Conservation (phyloP, 345 rosid species). For the Lumnitzera racemosa region DNA sequence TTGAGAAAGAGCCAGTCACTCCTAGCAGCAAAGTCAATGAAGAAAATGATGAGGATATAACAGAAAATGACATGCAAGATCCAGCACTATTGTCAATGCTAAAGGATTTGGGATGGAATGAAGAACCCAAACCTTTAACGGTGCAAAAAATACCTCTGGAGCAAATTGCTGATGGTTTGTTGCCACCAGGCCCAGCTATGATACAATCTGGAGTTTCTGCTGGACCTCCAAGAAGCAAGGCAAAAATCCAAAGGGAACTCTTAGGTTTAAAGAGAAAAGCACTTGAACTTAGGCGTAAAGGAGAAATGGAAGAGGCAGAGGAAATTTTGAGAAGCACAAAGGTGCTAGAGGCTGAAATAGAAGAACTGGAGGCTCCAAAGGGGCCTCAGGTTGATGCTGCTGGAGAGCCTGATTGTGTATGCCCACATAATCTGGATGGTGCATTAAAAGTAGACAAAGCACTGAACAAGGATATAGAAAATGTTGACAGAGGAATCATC, state of each 20-base stretch:
- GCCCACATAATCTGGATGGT: slow-evolving; percentile 32
- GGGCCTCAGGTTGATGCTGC: slow-evolving; percentile 10
- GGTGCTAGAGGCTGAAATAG: slow-evolving; percentile 52
- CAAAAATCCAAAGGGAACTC: slow-evolving; percentile 79
- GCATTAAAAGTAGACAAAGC: slow-evolving; percentile 32
- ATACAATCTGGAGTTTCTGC: slow-evolving; percentile 13
- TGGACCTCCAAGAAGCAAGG: slow-evolving; percentile 47
- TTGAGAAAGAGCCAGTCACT: neutral
- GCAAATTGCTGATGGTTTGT: slow-evolving; percentile 5
- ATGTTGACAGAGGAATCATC: too few relatives aligned
- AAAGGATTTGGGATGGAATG: slow-evolving; percentile 54
- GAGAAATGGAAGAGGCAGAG: slow-evolving; percentile 72
- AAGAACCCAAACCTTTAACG: slow-evolving; percentile 28
- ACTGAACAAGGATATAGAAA: too few relatives aligned
- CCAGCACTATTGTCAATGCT: slow-evolving; percentile 41
- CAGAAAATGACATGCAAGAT: slow-evolving; percentile 56
- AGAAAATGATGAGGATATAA: slow-evolving; percentile 33
- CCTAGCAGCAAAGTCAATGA: slow-evolving; percentile 17
- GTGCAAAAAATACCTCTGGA: slow-evolving; percentile 17
- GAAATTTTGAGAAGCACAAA: slow-evolving; percentile 55
- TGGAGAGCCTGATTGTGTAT: slow-evolving; percentile 37
- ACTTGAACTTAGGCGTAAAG: slow-evolving; percentile 66
- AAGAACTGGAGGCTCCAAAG: slow-evolving; percentile 46
- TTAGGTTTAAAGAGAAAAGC: slow-evolving; percentile 80
- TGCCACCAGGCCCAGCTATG: slow-evolving; percentile 5